A percentile compares a stretch with the other conserved stretches of the same genome.
These are phyloP conservation scores for Hirschfeldia incana DNA, from an alignment of 345 rosid genomes.

Conservation along the genomic window DNA sequence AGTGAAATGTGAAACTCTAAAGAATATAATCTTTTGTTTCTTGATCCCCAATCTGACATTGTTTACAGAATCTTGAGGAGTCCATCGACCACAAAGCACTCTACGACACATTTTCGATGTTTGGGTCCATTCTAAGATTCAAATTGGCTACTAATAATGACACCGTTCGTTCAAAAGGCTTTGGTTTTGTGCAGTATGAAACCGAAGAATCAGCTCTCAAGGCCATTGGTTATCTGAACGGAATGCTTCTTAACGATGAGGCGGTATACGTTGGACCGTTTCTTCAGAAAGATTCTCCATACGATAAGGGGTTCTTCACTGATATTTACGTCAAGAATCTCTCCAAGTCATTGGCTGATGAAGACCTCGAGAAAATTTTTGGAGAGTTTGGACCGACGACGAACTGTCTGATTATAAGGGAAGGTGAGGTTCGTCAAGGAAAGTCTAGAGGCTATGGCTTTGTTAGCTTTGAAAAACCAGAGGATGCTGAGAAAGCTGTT, in stretches of 20 bases:
- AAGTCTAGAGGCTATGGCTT: conserved; percentile 41
- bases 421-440: conserved; percentile 43
- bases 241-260: conserved; percentile 62
- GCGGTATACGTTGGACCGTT: conserved; percentile 67
- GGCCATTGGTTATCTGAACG: conserved; percentile 55
- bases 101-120: conserved; percentile 52
- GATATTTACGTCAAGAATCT: conserved; percentile 65
- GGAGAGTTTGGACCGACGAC: conserved; percentile 59
- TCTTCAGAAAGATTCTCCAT: conserved; percentile 51
- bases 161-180: conserved; percentile 63
- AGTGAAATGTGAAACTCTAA: background rate
- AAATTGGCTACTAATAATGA: conserved; percentile 64
- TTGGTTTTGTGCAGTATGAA: conserved; percentile 70
- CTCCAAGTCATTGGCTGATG: conserved; percentile 50
- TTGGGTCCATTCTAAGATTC: conserved; percentile 59
- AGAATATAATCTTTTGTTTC: background rate
- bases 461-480: background rate
- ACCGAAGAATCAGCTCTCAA: conserved; percentile 54
- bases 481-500: background rate
- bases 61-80: conserved; percentile 58
- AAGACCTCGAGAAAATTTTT: conserved; percentile 49
- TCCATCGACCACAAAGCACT: conserved; percentile 50
- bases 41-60: background rate
- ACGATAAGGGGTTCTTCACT: conserved; percentile 48
- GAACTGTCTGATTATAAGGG: conserved; percentile 61